Evolutionary conservation across 2,329 filamentous ascomycete species (phyloP).

Genomic region (Coleophoma crateriformis): DNA sequence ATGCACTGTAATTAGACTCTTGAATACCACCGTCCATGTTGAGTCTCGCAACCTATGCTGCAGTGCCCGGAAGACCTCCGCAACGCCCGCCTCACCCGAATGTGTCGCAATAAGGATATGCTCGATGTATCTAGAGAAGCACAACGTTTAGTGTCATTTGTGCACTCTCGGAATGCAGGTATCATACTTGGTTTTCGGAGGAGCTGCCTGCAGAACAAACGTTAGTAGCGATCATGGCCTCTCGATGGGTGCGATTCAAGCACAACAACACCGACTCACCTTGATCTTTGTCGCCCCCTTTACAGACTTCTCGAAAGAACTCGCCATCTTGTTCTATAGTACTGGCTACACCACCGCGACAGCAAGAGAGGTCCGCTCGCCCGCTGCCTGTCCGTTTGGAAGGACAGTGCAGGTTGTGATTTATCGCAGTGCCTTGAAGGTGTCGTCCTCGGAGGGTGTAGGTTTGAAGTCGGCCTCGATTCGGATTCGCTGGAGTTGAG

Average conservation of each 20-base stretch:
- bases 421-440: too few species aligned
- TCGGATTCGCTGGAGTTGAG: too few species aligned
- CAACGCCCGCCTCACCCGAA: constrained; percentile 88
- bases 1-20: constrained; percentile 91
- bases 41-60: constrained; percentile 87
- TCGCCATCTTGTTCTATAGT: constrained; percentile 52
- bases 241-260: background rate
- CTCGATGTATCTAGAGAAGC: constrained; percentile 58
- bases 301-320: constrained; percentile 97
- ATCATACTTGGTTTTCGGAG: constrained; percentile 91
- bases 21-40: constrained; percentile 99
- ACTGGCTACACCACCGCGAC: constrained; percentile 13
- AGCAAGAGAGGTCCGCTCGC: constrained; percentile 1
- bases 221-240: constrained; percentile 6
- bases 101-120: constrained; percentile 95
- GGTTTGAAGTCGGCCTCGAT: too few species aligned
- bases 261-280: constrained; percentile 40
- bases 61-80: constrained; percentile 89
- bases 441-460: too few species aligned
- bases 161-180: background rate
- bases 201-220: constrained; percentile 61
- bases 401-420: too few species aligned
- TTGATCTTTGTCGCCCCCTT: constrained; percentile 99
- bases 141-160: constrained; percentile 5
- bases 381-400: too few species aligned